Evolutionary conservation across 192 early-diverging fungal genomes (phyloP), one percentile per base, ranked within the genome.

Genomic region (Backusella luteola): DNA sequence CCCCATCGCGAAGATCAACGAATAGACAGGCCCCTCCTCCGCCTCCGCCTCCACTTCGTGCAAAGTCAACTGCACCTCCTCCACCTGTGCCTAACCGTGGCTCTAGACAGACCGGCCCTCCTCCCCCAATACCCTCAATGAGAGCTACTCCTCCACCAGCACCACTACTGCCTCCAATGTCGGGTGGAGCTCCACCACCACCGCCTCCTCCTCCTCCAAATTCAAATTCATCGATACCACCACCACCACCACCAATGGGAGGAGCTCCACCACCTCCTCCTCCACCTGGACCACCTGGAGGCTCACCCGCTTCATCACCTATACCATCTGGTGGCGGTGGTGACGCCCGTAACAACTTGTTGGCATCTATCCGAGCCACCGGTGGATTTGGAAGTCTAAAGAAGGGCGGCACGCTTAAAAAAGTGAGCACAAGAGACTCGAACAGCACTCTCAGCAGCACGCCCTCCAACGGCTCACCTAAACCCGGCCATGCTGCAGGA

Each of bases 291-390:
- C 46, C 83, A 15, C 9, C 44, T 59, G 21, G 4, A 39, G 12
- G 49, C 2, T 59, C 63, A 12, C 53, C 73, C 29, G 34, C 59
- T 15, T 56, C 53, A 5, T 56, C 73, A 44, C 53, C 74, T 39
- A 9, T 39, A 34, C 66, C 66, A 44, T 38, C 66, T 34, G 8
- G 7, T 53, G 35, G 19, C 17, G 67, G 26, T 34, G 6, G 29
- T n/a, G 72, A 66, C 77, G 81, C 76, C 35, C 77, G 86, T 12
- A 26, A 72, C 29, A 85, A 85, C 53, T 70, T 89, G 19, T 32
- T 89, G 77, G 83, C 80, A 38, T 83, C 82, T 63, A 89, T 89
- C 53, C 71, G 85, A 67, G 81, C 79, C 17, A 76, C 83, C 4
- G 87, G 87, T 59, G 87, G 87, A 17, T 73, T 85, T 78, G 78